Conservation (phyloP, 495 filamentous ascomycete genomes). For the Hypoxylon intermedium region DNA sequence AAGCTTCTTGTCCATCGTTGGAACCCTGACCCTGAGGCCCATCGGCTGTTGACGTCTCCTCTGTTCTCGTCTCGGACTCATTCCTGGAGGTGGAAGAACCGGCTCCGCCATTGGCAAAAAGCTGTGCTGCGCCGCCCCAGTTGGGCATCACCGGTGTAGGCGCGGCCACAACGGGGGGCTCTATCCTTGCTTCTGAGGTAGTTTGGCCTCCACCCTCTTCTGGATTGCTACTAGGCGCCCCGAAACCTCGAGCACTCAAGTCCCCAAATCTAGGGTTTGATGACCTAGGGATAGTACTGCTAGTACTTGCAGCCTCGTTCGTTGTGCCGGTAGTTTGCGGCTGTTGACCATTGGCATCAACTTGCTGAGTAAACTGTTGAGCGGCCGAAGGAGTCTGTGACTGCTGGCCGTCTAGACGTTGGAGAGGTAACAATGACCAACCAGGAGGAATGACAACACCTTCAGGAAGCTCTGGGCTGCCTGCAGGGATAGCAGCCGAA, state of each 20-base stretch:
- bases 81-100: conserved; percentile 20
- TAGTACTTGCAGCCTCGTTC: conserved; percentile 4
- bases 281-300: not conserved
- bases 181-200: conserved; percentile 23
- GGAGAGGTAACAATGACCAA: conserved; percentile 76
- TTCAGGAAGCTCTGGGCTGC: conserved; percentile 72
- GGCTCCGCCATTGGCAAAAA: conserved; percentile 39
- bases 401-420: conserved; percentile 57
- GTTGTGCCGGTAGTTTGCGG: conserved; percentile 8
- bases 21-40: conserved; percentile 9
- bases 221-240: conserved; percentile 1
- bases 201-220: conserved; percentile 8
- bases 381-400: conserved; percentile 22
- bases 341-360: conserved; percentile 16
- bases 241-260: conserved; percentile 1
- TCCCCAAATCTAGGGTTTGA: conserved; percentile 13
- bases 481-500: conserved; percentile 62
- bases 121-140: conserved; percentile 51
- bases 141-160: conserved; percentile 52
- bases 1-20: conserved; percentile 25
- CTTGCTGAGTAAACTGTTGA: conserved; percentile 19
- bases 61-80: conserved; percentile 12
- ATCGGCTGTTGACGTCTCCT: conserved; percentile 9
- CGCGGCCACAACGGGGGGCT: conserved; percentile 43
- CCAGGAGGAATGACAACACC: conserved; percentile 76